Evolutionary conservation across 2,329 filamentous ascomycete species (phyloP).

Genomic region (Monilinia fructigena): DNA sequence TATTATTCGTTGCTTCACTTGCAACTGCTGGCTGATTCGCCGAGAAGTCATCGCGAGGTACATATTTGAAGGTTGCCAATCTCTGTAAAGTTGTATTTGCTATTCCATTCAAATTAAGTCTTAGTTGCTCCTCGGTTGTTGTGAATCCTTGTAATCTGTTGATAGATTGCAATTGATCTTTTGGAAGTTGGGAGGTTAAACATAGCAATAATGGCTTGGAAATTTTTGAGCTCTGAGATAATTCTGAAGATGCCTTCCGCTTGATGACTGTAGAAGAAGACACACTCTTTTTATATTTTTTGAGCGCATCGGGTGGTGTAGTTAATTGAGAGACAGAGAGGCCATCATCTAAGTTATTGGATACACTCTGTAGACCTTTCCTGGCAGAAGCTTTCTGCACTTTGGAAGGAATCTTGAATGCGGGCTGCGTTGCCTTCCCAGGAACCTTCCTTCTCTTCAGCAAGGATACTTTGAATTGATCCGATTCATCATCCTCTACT

Average conservation of each 20-base stretch:
- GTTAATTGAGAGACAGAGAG: constrained; percentile 24
- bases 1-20: not conserved
- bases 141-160: constrained; percentile 32
- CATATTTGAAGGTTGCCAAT: constrained; percentile 22
- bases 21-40: not conserved
- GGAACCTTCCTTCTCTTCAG: constrained; percentile 12
- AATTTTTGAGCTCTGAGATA: constrained; percentile 31
- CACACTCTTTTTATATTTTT: constrained; percentile 22
- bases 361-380: not conserved
- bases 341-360: not conserved
- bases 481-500: not conserved
- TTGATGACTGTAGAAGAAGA: constrained; percentile 18
- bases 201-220: constrained; percentile 30
- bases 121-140: constrained; percentile 34
- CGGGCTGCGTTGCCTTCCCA: constrained; percentile 10
- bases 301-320: constrained; percentile 26
- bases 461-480: not conserved
- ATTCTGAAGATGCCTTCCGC: constrained; percentile 21
- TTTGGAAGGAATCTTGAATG: constrained; percentile 16
- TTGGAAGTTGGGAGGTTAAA: constrained; percentile 19
- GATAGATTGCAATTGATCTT: constrained; percentile 18
- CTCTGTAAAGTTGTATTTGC: constrained; percentile 24
- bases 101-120: constrained; percentile 17
- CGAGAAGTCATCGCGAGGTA: not conserved
- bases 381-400: not conserved